Evolutionary conservation across 2,329 filamentous ascomycete genomes (phyloP), one percentile per base, ranked within the genome.

Genomic region (Aotearoamyces nothofagi): DNA sequence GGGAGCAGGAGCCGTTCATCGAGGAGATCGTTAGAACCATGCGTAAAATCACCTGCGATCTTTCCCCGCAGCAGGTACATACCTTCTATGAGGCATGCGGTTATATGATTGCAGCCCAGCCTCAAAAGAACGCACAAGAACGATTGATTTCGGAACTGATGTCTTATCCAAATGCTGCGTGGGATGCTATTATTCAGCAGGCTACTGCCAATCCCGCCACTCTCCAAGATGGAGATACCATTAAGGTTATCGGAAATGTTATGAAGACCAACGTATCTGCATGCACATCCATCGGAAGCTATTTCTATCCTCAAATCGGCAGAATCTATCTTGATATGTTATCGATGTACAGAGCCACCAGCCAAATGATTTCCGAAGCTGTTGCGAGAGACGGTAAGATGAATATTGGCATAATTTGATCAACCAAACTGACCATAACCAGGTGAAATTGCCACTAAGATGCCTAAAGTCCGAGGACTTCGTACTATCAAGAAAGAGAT

Each of bases 241-340:
- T 98, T 60, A 98, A 98, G 62, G 77, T 98, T 41, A 86, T 98
- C 38, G 90, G 90, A 41, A 98, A 98, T 57, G 94, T 98, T 51
- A 98, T 98, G 90, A 98, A 98, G 69, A 98, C 90, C 1, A 98
- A 98, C 45, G 90, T 98, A 4, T 87, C 92, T n/a, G 90, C 90
- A 19, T 98, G 90, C 54, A 82, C 81, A 19, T 96, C 90, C 1
- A 90, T 98, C 33, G 90, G 92, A 17, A 75, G 82, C 29, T 98
- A 96, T 57, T 98, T 98, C 55, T 94, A 93, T 49, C 87, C 90
- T 9, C 90, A 98, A 52, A 93, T 98, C 43, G 90, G 87, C 22
- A 78, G 84, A 33, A 96, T 98, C 43, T 98, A 96, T 54, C 75
- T 92, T 42, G 90, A 98, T 51, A 96, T 98, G 87, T 63, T 98